A percentile compares a stretch with the other conserved stretches of the same genome.
Conservation (phyloP, 345 rosid genomes). For the Camelina sativa region DNA sequence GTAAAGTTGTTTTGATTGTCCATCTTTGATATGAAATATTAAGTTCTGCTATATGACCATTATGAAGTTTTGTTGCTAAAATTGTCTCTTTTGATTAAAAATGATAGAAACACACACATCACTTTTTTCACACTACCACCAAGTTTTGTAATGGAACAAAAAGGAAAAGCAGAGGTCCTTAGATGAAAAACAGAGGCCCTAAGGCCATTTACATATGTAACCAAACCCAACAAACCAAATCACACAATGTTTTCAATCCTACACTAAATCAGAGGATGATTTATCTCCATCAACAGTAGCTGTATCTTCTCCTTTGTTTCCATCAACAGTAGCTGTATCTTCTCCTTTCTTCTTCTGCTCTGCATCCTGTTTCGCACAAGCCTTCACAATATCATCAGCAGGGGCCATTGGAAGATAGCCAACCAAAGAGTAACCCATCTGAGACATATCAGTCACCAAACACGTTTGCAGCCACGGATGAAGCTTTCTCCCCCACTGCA, state of each 20-base stretch:
- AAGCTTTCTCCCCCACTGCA: constrained; percentile 51
- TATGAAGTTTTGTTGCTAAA: neutral
- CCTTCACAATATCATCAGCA: constrained; percentile 61
- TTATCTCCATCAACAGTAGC: neutral
- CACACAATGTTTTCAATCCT: constrained; percentile 42
- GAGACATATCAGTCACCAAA: constrained; percentile 50
- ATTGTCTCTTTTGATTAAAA: neutral
- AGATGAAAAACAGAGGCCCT: neutral
- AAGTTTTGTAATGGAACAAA: neutral
- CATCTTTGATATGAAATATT: neutral
- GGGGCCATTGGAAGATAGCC: constrained; percentile 71
- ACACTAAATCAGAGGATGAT: constrained; percentile 53
- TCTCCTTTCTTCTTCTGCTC: constrained; percentile 39
- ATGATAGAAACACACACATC: neutral
- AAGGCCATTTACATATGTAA: constrained; percentile 32
- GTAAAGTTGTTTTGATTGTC: constrained; percentile 22
- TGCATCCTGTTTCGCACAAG: constrained; percentile 53
- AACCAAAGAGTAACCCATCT: constrained; percentile 63
- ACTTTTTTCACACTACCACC: neutral
- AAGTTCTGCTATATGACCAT: neutral
- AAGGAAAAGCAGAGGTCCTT: too few species aligned
- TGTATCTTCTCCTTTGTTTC: constrained; percentile 19
- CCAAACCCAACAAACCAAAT: constrained; percentile 19
- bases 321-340: too few species aligned
- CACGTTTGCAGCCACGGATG: constrained; percentile 63